Base-by-base conservation (phyloP, 208 protist species). In the Naegleria gruberi region DNA sequence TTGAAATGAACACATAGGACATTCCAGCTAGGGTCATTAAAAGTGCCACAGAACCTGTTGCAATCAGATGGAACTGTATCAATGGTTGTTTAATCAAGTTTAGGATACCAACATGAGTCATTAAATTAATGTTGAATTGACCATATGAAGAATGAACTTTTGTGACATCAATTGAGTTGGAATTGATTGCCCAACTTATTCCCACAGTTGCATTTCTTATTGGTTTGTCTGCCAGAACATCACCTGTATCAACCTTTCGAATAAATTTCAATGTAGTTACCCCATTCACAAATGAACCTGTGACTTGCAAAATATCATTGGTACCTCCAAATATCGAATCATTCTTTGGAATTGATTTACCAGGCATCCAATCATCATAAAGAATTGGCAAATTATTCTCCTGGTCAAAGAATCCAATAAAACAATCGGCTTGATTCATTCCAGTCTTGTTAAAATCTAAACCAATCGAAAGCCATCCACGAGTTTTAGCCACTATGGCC, bases 341-440 rank as follows among this genome's bases (percentile, higher is more conserved):
- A 37, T 77, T 37, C 26, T 77, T 77, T 7, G 65, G 65, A 77
- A 77, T 77, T 19, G 65, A 77, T 77, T 77, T 77, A 37, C 65
- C 65, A 37, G 65, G 65, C 10, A 77, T 7, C 17, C 30, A 77
- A 77, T 12, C 19, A 37, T 77, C 81, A 23, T 44, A 17, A 84
- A 84, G 8, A 7, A 84, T 34, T 10, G 81, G 34, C 23, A 12
- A 6, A 40, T 15, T 19, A 1, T 17, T 45, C 44, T 41, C 34
- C 1, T 26, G 3, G n/a, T 45, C 81, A n/a, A 44, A 42, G n/a
- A 44, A 84, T 19, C 81, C 81, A 45, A 84, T 45, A 19, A 44
- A 45, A 45, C 81, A 84, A 84, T 84, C 81, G 3, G 81, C 81
- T 45, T 84, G 41, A 19, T 84, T 84, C 81, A 84, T 84, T 34